Evolutionary conservation across 2,329 filamentous ascomycete species (phyloP).

Genomic region (Paracoccidioides lutzii): DNA sequence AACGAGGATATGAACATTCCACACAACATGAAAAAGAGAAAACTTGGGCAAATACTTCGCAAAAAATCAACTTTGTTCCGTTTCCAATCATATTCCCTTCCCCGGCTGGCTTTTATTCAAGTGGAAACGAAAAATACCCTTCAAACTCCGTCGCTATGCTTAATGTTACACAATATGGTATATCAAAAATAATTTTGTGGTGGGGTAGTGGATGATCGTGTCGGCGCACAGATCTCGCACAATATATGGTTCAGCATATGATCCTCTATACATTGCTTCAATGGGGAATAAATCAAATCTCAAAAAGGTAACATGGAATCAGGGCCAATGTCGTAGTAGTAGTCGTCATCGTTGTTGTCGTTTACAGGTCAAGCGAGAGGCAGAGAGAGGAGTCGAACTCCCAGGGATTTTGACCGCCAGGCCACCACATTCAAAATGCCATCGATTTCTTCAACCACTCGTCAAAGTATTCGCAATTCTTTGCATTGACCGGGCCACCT

Average conservation of each 20-base stretch:
- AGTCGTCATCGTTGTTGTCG: no score
- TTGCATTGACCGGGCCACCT: conserved; percentile 77
- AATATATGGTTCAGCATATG: neutral
- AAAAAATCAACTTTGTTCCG: no score
- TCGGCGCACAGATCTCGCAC: neutral
- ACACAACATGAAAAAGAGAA: no score
- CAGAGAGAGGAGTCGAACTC: neutral
- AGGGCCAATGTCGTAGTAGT: no score
- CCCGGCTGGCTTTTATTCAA: neutral
- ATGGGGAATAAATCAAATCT: neutral
- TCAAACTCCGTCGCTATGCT: conserved; percentile 12
- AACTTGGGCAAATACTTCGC: no score
- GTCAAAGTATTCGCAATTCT: conserved; percentile 82
- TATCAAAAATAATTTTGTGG: neutral
- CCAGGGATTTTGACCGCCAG: neutral
- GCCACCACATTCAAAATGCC: conserved; percentile 18
- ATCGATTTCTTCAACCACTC: conserved; percentile 54
- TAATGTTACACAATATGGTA: conserved; percentile 3
- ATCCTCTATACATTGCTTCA: no score
- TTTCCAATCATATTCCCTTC: no score
- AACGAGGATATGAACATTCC: neutral
- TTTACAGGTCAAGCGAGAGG: neutral
- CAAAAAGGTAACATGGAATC: neutral
- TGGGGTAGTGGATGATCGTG: neutral
- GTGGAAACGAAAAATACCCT: neutral